Conservation (phyloP, 495 filamentous ascomycete species). For the Wilcoxina mikolae region DNA sequence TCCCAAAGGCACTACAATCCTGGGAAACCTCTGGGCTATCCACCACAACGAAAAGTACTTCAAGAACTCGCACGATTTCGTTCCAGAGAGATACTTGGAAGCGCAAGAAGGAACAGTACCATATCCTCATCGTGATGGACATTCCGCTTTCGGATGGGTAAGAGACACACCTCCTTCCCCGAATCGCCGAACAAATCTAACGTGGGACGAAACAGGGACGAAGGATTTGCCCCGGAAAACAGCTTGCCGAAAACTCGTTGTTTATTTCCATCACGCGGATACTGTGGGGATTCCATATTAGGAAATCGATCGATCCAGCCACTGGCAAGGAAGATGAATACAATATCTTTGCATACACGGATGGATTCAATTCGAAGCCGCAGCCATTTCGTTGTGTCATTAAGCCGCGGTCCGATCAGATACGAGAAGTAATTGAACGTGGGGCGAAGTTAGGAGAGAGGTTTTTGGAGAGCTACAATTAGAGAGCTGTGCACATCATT, state of each 20-base stretch:
- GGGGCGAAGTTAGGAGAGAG: constrained; percentile 20
- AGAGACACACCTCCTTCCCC: constrained; percentile 13
- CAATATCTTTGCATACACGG: constrained; percentile 42
- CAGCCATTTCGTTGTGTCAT: constrained; percentile 40
- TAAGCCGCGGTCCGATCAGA: constrained; percentile 28
- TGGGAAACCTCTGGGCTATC: constrained; percentile 52
- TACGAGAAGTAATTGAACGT: constrained; percentile 15
- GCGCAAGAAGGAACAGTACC: constrained; percentile 29
- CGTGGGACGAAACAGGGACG: constrained; percentile 37
- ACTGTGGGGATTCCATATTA: constrained; percentile 41
- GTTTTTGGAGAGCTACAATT: constrained; percentile 27
- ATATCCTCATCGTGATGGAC: constrained; percentile 34
- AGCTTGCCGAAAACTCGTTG: constrained; percentile 43
- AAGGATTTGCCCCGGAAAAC: constrained; percentile 44
- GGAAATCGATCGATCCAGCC: constrained; percentile 20
- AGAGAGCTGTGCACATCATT: background rate
- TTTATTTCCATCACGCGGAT: constrained; percentile 42
- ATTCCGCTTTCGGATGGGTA: constrained; percentile 39
- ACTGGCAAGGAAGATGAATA: constrained; percentile 29
- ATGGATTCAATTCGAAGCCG: constrained; percentile 43
- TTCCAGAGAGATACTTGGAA: constrained; percentile 38
- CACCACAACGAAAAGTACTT: constrained; percentile 44
- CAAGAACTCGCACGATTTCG: constrained; percentile 47
- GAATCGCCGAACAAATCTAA: too few relatives aligned
- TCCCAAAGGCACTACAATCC: constrained; percentile 40